Evolutionary conservation across 2,329 filamentous ascomycete species (phyloP), one percentile per base, ranked within the genome.

Genomic region (Aspergillus unguis): DNA sequence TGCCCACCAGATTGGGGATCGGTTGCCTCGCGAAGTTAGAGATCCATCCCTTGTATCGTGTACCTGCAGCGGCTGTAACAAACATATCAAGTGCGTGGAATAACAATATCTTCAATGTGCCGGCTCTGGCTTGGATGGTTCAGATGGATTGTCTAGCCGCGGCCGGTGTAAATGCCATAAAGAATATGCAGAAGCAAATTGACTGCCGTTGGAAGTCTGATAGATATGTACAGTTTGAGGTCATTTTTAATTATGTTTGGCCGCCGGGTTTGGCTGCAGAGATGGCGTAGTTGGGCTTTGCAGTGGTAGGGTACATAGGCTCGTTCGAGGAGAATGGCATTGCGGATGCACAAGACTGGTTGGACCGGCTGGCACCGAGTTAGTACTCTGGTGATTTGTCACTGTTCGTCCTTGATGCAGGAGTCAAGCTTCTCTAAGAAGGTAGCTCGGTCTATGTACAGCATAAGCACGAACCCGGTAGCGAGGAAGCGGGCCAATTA

Each of bases 311-410:
- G 35, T 36, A 36, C 35, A n/a, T 36, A 36, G 4, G 4, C 10
- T 36, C 35, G 35, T 36, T 41, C 6, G 35, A 26, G 8, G 45
- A 48, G 23, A 41, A 48, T 36, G 45, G 45, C 9, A 48, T 48
- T 11, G 25, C 27, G 5, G 25, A 27, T 41, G 35, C 41, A 5
- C 35, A 48, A 28, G 10, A 40, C 26, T 48, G 45, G 45, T 6
- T 48, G 25, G 45, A 17, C 26, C 27, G 35, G 17, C 3, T 9
- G 5, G 27, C 45, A 7, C 45, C 45, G 6, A 48, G 45, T 23
- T 36, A 48, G 36, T 48, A 48, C 28, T 48, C 45, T 11, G 45
- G 26, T 6, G 45, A 48, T 23, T 7, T 48, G n/a, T 48, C 45
- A 28, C 27, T 48, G 26, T 48, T 29, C 10, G 35, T 48, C 6